phyloP scores from a whole-genome alignment of 2,329 filamentous ascomycete genomes.

The Graphilbum fragrans region DNA sequence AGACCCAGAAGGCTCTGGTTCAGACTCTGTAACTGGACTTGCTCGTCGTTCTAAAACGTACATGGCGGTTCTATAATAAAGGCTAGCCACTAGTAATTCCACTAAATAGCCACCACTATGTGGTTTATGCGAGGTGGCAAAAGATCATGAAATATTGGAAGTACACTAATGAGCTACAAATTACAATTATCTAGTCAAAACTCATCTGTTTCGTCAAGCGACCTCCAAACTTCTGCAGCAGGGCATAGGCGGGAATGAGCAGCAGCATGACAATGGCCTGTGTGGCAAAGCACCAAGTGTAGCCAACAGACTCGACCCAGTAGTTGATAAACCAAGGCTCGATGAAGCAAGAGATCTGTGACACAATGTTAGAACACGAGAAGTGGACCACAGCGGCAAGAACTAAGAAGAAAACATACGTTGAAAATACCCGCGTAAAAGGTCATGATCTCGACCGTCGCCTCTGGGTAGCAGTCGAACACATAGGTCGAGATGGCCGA shows the following conservation, averaged over 20 bases:
- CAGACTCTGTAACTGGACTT: too few relatives aligned
- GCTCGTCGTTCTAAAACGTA: too few relatives aligned
- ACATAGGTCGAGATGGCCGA: conserved; percentile 39
- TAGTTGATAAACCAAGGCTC: conserved; percentile 35
- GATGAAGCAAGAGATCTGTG: conserved; percentile 27
- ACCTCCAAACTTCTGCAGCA: conserved; percentile 2
- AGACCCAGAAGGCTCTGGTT: too few relatives aligned
- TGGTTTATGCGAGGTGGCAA: too few relatives aligned
- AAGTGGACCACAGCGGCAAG: not conserved
- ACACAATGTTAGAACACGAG: too few relatives aligned
- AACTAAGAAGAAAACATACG: not conserved
- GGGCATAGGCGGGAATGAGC: conserved; percentile 3
- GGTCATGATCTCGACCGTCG: conserved; percentile 39
- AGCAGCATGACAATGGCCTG: conserved; percentile 28
- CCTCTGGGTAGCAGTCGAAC: conserved; percentile 41
- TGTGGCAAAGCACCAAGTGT: conserved; percentile 36
- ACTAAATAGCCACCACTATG: too few relatives aligned
- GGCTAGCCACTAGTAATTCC: too few relatives aligned
- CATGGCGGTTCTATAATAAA: too few relatives aligned
- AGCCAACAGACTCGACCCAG: conserved; percentile 31
- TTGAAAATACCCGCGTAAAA: conserved; percentile 44
- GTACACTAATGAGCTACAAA: too few relatives aligned
- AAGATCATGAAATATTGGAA: too few relatives aligned
- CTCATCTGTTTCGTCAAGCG: not conserved
- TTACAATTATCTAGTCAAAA: too few relatives aligned